Evolutionary conservation across 148 eudicot species (phyloP), one percentile per base, ranked within the genome.

Genomic region (Euryodendron excelsum): DNA sequence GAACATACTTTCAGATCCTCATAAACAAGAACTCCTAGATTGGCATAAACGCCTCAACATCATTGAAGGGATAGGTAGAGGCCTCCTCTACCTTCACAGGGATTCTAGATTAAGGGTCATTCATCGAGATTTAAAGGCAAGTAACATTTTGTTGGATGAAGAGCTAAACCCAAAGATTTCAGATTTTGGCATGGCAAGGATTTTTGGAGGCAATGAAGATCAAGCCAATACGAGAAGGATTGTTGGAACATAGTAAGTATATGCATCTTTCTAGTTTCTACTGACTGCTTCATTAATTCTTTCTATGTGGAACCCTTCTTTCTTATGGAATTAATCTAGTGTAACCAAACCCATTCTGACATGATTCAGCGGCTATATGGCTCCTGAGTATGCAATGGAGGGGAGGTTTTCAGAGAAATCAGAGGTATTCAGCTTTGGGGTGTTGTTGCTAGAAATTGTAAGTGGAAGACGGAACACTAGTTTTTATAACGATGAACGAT

Each of bases 161-260:
- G 82, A 83, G 5, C 80, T 87, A 70, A 79, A 68, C 36, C 87
- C 92, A 1, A 90, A 87, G 81, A 87, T 84, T 61, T 81, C 90
- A 9, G 90, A 90, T 65, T 90, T 87, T 61, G 90, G 90, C 15
- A 85, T 86, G 89, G 92, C 92, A 28, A 85, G 87, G 79, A 88
- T 88, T 39, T 85, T 89, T 44, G 90, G 87, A 27, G 89, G 82
- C 50, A 82, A 83, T 62, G 83, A 88, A 80, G 82, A 83, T 59
- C 87, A 89, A 87, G 90, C 80, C 5, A 86, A 82, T 44, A 91
- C 91, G 36, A 76, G 36, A 67, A 82, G 91, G 61, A 86, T 91
- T 12, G 91, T 89, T 44, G 96, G 96, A 50, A 91, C 93, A 58
- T 88, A 86, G 96, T 91, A 87, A 84, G 92, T 84, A n/a, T 7